Evolutionary conservation across 495 filamentous ascomycete genomes (phyloP).

Genomic region (Coniosporium apollinis): DNA sequence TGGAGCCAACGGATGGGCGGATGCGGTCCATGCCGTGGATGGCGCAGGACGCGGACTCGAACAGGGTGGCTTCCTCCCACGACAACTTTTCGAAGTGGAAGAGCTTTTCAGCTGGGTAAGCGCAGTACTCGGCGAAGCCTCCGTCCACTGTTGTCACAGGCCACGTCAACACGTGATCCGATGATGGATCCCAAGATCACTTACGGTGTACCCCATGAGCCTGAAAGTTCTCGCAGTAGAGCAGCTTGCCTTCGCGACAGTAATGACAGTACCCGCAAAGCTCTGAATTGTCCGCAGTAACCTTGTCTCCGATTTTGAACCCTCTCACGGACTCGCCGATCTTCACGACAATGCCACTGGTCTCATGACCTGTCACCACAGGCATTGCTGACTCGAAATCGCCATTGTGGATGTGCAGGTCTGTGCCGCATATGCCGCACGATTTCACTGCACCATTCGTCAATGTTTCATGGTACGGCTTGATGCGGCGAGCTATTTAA

Average conservation of each 20-base stretch:
- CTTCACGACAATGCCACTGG: conserved; percentile 37
- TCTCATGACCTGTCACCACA: conserved; percentile 34
- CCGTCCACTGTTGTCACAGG: conserved; percentile 34
- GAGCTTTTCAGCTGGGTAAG: conserved; percentile 40
- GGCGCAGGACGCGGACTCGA: conserved; percentile 57
- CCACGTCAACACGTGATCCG: not conserved
- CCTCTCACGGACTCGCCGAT: conserved; percentile 38
- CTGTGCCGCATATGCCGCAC: conserved; percentile 8
- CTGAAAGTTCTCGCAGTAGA: conserved; percentile 55
- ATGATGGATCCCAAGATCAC: conserved; percentile 1
- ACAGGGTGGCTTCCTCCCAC: conserved; percentile 53
- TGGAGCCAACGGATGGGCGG: conserved; percentile 47
- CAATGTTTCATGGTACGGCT: not conserved
- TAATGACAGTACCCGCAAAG: conserved; percentile 59
- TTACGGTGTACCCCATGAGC: conserved; percentile 39
- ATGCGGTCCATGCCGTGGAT: conserved; percentile 59
- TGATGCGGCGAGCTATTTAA: too few species aligned
- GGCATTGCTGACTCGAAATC: conserved; percentile 9
- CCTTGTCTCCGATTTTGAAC: conserved; percentile 49
- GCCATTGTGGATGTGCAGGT: conserved; percentile 8
- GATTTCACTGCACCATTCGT: not conserved
- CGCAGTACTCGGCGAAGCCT: conserved; percentile 54
- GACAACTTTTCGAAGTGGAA: conserved; percentile 55
- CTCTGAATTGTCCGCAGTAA: conserved; percentile 40
- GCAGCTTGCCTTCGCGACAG: conserved; percentile 48